A percentile compares a stretch with the other conserved stretches of the same genome.
These are phyloP conservation scores for Teratosphaeria pseudoeucalypti DNA, from an alignment of 2,329 filamentous ascomycete genomes.

Conservation along the genomic window DNA sequence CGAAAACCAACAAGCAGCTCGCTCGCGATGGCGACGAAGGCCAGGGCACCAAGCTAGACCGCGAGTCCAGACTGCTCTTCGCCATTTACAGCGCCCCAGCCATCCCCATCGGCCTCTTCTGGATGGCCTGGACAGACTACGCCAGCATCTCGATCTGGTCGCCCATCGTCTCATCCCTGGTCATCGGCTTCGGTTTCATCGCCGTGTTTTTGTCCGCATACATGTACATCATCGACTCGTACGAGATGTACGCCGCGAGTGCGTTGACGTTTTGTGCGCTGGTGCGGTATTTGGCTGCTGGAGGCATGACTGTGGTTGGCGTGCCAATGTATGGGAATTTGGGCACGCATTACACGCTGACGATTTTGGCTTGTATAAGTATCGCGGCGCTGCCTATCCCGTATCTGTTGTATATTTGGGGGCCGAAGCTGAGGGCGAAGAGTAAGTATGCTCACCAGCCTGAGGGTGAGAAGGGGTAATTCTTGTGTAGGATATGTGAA, in stretches of 20 bases:
- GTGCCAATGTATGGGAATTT: constrained; percentile 28
- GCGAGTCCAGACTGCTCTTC: constrained; percentile 43
- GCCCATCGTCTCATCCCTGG: constrained; percentile 38
- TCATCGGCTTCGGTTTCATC: constrained; percentile 39
- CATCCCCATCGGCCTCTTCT: constrained; percentile 45
- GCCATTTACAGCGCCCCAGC: constrained; percentile 41
- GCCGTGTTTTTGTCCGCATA: constrained; percentile 40
- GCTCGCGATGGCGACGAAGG: constrained; percentile 34
- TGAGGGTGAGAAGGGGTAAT: not conserved
- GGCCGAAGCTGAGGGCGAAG: not conserved
- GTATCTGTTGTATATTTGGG: constrained; percentile 30
- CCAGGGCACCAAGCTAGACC: constrained; percentile 23
- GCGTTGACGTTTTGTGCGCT: constrained; percentile 35
- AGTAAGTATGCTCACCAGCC: constrained; percentile 1
- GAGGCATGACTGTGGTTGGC: constrained; percentile 30
- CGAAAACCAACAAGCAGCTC: constrained; percentile 36
- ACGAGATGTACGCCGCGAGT: constrained; percentile 42
- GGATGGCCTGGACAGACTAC: constrained; percentile 47
- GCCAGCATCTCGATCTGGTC: constrained; percentile 40
- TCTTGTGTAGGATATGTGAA: not conserved
- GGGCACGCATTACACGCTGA: constrained; percentile 26
- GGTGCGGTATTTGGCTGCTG: constrained; percentile 31
- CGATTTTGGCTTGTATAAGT: constrained; percentile 25
- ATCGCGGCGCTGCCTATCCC: constrained; percentile 29
- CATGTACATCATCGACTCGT: constrained; percentile 50